Percentiles rank a stretch among this genome's conserved stretches.
These are phyloP conservation scores for Batkoa obscura DNA, from an alignment of 371 early-diverging fungal species.

Conservation along the genomic window DNA sequence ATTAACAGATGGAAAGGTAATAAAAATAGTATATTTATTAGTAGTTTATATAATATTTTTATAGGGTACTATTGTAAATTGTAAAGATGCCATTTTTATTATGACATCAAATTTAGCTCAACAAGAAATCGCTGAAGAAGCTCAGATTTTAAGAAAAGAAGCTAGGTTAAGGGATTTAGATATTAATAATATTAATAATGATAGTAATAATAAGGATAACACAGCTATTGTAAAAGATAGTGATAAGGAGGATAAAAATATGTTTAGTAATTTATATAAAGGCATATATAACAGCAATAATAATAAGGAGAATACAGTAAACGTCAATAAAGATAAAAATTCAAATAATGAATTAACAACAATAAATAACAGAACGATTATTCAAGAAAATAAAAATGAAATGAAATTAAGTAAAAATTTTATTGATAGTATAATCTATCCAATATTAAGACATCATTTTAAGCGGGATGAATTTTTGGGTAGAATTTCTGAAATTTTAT, in stretches of 20 bases:
- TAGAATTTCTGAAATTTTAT: slow-evolving; percentile 34
- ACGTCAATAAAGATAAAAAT: too few relatives aligned
- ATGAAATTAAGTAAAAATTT: slow-evolving; percentile 24
- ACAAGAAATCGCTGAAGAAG: slow-evolving; percentile 36
- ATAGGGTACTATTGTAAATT: slow-evolving; percentile 55
- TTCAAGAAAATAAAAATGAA: slow-evolving; percentile 13
- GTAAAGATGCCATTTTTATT: slow-evolving; percentile 82
- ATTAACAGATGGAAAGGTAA: slow-evolving; percentile 50
- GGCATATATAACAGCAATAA: too few relatives aligned
- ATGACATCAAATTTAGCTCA: slow-evolving; percentile 76
- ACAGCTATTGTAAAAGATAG: slow-evolving; percentile 9
- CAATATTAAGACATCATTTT: slow-evolving; percentile 32
- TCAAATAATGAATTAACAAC: too few relatives aligned
- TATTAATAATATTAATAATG: neutral
- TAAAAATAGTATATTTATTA: too few relatives aligned
- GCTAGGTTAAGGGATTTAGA: slow-evolving; percentile 19
- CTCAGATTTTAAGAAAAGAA: slow-evolving; percentile 26
- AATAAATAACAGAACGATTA: neutral
- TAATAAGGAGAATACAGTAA: neutral
- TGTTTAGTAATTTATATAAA: neutral
- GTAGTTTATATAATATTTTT: too few relatives aligned
- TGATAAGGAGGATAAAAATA: slow-evolving; percentile 5
- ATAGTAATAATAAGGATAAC: slow-evolving; percentile 5
- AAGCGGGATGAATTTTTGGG: slow-evolving; percentile 37
- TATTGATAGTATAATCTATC: slow-evolving; percentile 29